These are phyloP conservation scores for Talaromyces trachyspermus DNA, from an alignment of 495 filamentous ascomycete species.

Conservation along the genomic window DNA sequence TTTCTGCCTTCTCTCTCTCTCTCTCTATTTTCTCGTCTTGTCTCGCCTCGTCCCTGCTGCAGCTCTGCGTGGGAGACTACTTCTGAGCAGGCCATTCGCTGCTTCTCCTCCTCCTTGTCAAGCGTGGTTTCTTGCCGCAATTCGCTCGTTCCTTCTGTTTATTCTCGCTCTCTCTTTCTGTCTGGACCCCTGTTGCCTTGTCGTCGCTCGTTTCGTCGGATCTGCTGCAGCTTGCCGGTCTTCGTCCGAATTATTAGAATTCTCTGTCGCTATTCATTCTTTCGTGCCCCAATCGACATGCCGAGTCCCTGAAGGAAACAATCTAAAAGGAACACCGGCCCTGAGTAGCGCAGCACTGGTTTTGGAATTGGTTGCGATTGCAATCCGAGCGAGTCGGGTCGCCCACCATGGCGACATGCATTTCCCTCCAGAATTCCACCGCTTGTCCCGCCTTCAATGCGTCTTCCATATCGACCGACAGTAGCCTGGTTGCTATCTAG, in stretches of 20 bases:
- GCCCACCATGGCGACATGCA: conserved; percentile 49
- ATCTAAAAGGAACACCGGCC: not conserved
- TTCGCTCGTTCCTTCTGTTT: conserved; percentile 11
- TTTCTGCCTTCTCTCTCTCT: no score
- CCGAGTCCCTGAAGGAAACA: not conserved
- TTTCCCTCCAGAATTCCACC: conserved; percentile 72
- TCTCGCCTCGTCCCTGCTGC: conserved; percentile 1
- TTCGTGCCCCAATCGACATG: not conserved
- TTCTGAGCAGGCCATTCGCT: conserved; percentile 1
- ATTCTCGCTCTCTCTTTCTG: conserved; percentile 6
- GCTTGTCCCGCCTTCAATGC: conserved; percentile 76
- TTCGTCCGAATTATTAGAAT: not conserved
- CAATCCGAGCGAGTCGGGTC: not conserved
- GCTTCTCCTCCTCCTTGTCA: conserved; percentile 1
- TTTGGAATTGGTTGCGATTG: not conserved
- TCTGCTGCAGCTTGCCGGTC: not conserved
- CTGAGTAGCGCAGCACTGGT: not conserved
- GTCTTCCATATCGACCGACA: conserved; percentile 73
- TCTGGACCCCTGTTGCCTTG: conserved; percentile 7
- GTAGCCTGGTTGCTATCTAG: conserved; percentile 61
- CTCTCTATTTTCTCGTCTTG: no score
- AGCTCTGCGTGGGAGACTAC: no score
- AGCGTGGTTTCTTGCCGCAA: not conserved
- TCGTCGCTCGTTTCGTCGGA: not conserved
- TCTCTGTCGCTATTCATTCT: not conserved